These are phyloP conservation scores for Aspergillus sp. DNA, from an alignment of 2,329 filamentous ascomycete species.

Conservation along the genomic window DNA sequence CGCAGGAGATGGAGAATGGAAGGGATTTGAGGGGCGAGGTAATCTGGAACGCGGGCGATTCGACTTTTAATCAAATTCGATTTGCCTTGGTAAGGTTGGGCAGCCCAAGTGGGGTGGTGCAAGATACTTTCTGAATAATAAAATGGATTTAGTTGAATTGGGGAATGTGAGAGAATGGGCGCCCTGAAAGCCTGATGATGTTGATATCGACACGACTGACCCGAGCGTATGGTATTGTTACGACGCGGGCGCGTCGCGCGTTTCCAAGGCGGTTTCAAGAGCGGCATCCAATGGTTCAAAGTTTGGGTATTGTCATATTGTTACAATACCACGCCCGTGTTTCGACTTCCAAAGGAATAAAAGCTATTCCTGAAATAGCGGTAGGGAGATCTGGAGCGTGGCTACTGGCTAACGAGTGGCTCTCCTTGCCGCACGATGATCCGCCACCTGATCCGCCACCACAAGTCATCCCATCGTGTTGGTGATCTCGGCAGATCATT, in stretches of 20 bases:
- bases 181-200: slow-evolving; percentile 18
- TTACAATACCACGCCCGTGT: slow-evolving; percentile 20
- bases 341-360: background rate
- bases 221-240: slow-evolving; percentile 30
- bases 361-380: background rate
- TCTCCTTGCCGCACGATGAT: slow-evolving; percentile 15
- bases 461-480: background rate
- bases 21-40: slow-evolving; percentile 6
- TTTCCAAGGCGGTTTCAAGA: slow-evolving; percentile 3
- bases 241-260: slow-evolving; percentile 28
- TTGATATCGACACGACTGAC: slow-evolving; percentile 15
- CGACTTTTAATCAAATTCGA: slow-evolving; percentile 19
- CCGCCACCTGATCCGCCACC: slow-evolving; percentile 1
- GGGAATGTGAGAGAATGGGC: slow-evolving; percentile 18
- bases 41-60: slow-evolving; percentile 16
- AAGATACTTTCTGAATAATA: slow-evolving; percentile 20
- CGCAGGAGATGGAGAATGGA: slow-evolving; percentile 11
- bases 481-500: slow-evolving; percentile 17
- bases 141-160: slow-evolving; percentile 17
- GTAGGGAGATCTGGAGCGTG: background rate
- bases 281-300: background rate
- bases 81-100: slow-evolving; percentile 17
- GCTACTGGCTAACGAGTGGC: slow-evolving; percentile 3
- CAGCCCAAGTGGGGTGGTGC: slow-evolving; percentile 21
- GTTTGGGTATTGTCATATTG: slow-evolving; percentile 13